These are phyloP conservation scores for Colletotrichum plurivorum DNA, from an alignment of 2,329 filamentous ascomycete species.

Conservation along the genomic window DNA sequence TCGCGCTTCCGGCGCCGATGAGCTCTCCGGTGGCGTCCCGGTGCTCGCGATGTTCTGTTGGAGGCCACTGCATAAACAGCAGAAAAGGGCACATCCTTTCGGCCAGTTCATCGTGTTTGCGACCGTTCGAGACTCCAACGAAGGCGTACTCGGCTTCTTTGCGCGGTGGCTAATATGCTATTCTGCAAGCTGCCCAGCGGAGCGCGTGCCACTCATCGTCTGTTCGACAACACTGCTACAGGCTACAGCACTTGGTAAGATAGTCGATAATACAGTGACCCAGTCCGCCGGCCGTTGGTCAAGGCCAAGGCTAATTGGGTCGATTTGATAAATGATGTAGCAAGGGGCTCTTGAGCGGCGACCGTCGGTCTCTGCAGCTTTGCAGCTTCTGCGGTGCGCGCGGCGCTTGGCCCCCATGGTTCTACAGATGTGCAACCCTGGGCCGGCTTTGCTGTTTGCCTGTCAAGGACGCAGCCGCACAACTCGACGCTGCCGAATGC, in stretches of 20 bases:
- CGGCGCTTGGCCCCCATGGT: background rate
- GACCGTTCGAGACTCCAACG: no score
- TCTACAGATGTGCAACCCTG: background rate
- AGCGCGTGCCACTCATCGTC: no score
- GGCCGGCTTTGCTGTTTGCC: slow-evolving; percentile 12
- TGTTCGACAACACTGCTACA: no score
- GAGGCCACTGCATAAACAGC: no score
- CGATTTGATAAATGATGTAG: background rate
- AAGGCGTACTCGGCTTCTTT: no score
- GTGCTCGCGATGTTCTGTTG: background rate
- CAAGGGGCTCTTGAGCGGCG: background rate
- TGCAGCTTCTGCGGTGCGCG: slow-evolving; percentile 17
- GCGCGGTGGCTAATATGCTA: no score
- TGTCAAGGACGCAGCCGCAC: slow-evolving; percentile 1
- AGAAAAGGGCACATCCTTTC: no score
- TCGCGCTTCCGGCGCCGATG: background rate
- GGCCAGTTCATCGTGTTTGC: no score
- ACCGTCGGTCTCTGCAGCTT: slow-evolving; percentile 10
- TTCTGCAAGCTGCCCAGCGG: no score
- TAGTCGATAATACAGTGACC: background rate
- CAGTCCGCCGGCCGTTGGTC: background rate
- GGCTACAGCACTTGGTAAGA: no score
- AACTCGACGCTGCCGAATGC: background rate
- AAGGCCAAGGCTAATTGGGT: background rate
- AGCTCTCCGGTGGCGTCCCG: background rate